Percentiles rank a stretch among this genome's conserved stretches.
phyloP scores from a whole-genome alignment of 352 stramenopile genomes.

The Phytopythium kandeliae region DNA sequence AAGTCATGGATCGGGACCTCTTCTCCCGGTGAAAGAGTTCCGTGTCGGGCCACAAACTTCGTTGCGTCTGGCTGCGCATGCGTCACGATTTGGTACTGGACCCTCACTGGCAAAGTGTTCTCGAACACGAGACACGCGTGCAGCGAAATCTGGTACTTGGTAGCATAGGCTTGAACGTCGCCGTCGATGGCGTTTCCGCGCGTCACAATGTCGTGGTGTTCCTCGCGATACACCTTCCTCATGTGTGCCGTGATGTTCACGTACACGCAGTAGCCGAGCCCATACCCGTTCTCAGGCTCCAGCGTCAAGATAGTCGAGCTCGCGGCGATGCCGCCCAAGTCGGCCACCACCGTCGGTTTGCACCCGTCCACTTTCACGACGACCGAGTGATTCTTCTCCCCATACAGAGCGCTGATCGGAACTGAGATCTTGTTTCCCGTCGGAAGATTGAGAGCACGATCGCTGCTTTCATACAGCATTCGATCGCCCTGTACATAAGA shows the following conservation, averaged over 20 bases:
- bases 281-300: slow-evolving; percentile 48
- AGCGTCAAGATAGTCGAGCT: slow-evolving; percentile 67
- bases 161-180: slow-evolving; percentile 72
- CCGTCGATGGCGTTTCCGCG: slow-evolving; percentile 43
- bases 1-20: slow-evolving; percentile 83
- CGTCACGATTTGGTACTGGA: slow-evolving; percentile 75
- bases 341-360: slow-evolving; percentile 74
- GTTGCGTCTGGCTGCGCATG: slow-evolving; percentile 9
- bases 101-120: slow-evolving; percentile 81
- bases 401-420: slow-evolving; percentile 75
- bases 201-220: slow-evolving; percentile 71
- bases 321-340: slow-evolving; percentile 54
- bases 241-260: slow-evolving; percentile 79
- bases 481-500: background rate
- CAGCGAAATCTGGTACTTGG: slow-evolving; percentile 84
- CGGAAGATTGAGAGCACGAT: slow-evolving; percentile 19
- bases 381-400: slow-evolving; percentile 70
- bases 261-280: slow-evolving; percentile 78
- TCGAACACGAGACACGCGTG: slow-evolving; percentile 84
- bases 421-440: slow-evolving; percentile 82
- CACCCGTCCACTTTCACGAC: slow-evolving; percentile 84
- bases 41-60: slow-evolving; percentile 37
- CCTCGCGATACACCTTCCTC: slow-evolving; percentile 86
- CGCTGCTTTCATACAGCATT: slow-evolving; percentile 22
- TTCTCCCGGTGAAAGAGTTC: slow-evolving; percentile 76